A percentile compares a stretch with the other conserved stretches of the same genome.
phyloP scores from a whole-genome alignment of 75 land plant genomes.

The Cunninghamia lanceolata region DNA sequence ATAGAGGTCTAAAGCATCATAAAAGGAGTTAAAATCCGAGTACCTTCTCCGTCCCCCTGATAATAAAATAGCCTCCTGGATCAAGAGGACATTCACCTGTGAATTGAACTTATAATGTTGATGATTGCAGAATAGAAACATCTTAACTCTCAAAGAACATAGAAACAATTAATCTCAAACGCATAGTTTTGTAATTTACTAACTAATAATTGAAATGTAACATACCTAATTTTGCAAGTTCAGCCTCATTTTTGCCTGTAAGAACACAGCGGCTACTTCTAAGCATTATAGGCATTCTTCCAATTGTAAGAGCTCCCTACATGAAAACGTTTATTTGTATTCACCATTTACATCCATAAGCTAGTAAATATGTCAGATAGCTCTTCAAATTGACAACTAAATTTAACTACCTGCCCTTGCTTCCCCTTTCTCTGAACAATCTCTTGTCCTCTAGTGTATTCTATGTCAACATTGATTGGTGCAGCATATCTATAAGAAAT shows the following conservation, averaged over 20 bases:
- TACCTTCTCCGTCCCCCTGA: slow-evolving; percentile 98
- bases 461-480: slow-evolving; percentile 80
- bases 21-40: not conserved
- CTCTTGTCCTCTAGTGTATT: slow-evolving; percentile 68
- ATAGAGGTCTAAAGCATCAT: not conserved
- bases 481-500: slow-evolving; percentile 76
- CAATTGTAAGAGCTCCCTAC: slow-evolving; percentile 73
- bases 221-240: slow-evolving; percentile 87
- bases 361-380: slow-evolving; percentile 4
- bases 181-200: not conserved
- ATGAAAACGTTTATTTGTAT: not conserved
- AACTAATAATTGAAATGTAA: slow-evolving; percentile 7
- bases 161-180: not conserved
- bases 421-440: slow-evolving; percentile 47
- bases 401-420: slow-evolving; percentile 33
- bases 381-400: not conserved
- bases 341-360: not conserved
- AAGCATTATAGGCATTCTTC: slow-evolving; percentile 93
- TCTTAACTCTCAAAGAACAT: not conserved
- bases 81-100: slow-evolving; percentile 99
- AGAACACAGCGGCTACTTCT: slow-evolving; percentile 86
- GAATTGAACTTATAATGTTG: slow-evolving; percentile 4
- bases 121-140: not conserved
- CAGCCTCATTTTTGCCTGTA: slow-evolving; percentile 81
- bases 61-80: slow-evolving; percentile 97